These are phyloP conservation scores for Pseudogymnoascus sp. DNA, from an alignment of 2,329 filamentous ascomycete species.

Conservation along the genomic window DNA sequence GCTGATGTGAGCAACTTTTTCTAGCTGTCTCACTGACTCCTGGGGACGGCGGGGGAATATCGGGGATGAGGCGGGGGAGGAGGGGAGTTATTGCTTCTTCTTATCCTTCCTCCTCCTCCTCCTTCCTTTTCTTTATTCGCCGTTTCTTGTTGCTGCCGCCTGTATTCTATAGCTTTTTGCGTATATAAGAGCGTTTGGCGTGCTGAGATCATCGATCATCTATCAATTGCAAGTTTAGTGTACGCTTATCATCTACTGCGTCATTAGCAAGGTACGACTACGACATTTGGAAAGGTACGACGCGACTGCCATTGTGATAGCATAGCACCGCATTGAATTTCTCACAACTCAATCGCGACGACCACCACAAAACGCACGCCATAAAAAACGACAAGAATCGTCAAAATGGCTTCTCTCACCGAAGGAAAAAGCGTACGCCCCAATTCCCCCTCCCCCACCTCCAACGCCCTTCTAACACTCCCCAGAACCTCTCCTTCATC, in stretches of 20 bases:
- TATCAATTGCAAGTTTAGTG: constrained; percentile 1
- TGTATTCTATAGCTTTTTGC: background rate
- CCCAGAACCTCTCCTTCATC: constrained; percentile 33
- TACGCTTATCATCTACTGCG: background rate
- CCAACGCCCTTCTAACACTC: background rate
- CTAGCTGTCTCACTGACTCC: background rate
- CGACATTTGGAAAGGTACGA: constrained; percentile 2
- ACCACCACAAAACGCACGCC: background rate
- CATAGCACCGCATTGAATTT: background rate
- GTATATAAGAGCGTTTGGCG: background rate
- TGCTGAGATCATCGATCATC: constrained; percentile 4
- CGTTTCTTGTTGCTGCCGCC: background rate
- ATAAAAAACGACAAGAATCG: background rate
- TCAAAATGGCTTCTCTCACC: constrained; percentile 7
- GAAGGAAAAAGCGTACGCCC: constrained; percentile 9
- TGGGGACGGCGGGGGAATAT: background rate
- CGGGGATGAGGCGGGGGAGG: background rate
- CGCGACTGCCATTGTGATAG: background rate
- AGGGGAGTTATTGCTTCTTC: constrained; percentile 1
- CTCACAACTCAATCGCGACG: background rate
- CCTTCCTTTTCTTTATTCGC: background rate
- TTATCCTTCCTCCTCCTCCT: background rate
- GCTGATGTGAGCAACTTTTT: constrained; percentile 1
- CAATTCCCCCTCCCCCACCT: background rate
- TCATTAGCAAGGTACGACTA: constrained; percentile 4